Evolutionary conservation across 2,329 filamentous ascomycete species (phyloP), one percentile per base, ranked within the genome.

Genomic region (Cladosporium sp.): DNA sequence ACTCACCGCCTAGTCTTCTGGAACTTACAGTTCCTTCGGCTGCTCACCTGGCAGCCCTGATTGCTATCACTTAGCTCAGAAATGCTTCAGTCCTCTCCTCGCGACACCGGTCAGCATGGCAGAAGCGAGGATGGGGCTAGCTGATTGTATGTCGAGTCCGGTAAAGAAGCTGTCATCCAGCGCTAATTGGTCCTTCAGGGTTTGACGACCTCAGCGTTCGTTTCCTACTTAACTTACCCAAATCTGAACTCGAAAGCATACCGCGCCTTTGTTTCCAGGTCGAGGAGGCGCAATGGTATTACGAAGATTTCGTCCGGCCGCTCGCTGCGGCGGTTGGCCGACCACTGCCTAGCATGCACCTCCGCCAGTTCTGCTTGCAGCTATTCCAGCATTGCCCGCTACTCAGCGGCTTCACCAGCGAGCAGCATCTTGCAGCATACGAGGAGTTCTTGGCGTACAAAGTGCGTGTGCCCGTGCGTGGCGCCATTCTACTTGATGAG

Each of bases 221-320:
- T 72, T 99, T 99, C 77, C 93, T 99, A 71, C 91, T 97, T 75
- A 97, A 99, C 76, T 84, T 97, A 61, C 94, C 95, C 45, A 83
- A 89, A 63, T 91, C 94, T 74, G 94, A 99, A 74, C 83, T 97
- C 47, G 86, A 87, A 64, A 91, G 90, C 2, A 89, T 96, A 58
- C 90, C 91, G 71, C 88, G 94, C 70, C 94, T 99, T 75, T 97
- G 93, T 77, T 99, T 99, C 74, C 92, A 97, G 76, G 89, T 99
- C 66, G 94, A 99, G 75, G 95, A 99, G 76, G 94, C 94, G 67
- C 95, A 99, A 85, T 99, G 94, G 94, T 99, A 96, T 76, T 99
- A 99, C 83, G 94, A 99, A 80, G 94, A 99, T 75, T 99, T 99
- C 72, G 91, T 99, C 72, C 90, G 94, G 48, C 92, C 93, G 9